These are phyloP conservation scores for Phialophora chinensis DNA, from an alignment of 2,329 filamentous ascomycete genomes.

Conservation along the genomic window DNA sequence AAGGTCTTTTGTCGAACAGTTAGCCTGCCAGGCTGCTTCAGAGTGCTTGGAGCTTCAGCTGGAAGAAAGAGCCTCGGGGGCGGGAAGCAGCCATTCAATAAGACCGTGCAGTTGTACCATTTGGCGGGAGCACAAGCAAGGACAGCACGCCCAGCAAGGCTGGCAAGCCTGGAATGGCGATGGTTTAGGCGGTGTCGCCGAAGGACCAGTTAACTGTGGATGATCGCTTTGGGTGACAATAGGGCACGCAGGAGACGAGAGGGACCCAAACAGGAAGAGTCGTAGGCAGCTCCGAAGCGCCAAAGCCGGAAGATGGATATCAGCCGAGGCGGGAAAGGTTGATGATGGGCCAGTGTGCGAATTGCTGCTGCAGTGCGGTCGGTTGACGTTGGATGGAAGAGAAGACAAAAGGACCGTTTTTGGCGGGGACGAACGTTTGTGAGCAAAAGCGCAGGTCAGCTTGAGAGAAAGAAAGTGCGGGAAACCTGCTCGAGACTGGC, in stretches of 20 bases:
- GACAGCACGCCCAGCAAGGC: constrained; percentile 6
- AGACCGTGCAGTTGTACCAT: constrained; percentile 12
- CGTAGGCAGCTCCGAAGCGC: constrained; percentile 2
- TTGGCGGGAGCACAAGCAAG: constrained; percentile 18
- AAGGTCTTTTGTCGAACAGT: constrained; percentile 27
- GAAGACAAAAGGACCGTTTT: constrained; percentile 24
- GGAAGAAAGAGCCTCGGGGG: constrained; percentile 17
- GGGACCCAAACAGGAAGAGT: constrained; percentile 1
- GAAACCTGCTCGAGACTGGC: neutral
- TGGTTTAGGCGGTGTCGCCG: constrained; percentile 30
- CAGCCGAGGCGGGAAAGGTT: constrained; percentile 12
- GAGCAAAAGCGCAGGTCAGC: constrained; percentile 2
- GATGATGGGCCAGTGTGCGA: constrained; percentile 3
- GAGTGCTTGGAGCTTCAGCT: constrained; percentile 25
- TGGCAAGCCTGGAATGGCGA: constrained; percentile 18
- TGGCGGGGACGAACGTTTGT: constrained; percentile 6
- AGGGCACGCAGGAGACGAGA: neutral
- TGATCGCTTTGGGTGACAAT: constrained; percentile 1
- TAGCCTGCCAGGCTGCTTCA: constrained; percentile 25
- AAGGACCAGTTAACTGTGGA: constrained; percentile 12
- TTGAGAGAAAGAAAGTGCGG: neutral
- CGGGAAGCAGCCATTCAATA: constrained; percentile 21
- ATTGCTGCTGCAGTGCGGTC: neutral
- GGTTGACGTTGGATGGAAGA: constrained; percentile 23
- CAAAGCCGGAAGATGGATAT: neutral